These are phyloP conservation scores for Pulicaria dysenterica DNA, from an alignment of 129 eudicot genomes.

Conservation along the genomic window DNA sequence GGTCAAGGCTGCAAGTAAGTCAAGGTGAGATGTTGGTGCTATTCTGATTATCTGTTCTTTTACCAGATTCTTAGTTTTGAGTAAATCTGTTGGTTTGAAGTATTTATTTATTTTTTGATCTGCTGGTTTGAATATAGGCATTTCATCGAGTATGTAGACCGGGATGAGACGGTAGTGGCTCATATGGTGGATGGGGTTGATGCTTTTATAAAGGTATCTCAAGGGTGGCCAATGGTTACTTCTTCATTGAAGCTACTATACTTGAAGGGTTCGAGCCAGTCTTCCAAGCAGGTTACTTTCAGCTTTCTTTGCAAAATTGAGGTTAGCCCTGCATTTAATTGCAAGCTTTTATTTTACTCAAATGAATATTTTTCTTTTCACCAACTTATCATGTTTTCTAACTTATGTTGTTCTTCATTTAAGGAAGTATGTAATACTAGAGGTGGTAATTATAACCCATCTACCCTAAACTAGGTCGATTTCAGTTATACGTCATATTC, in stretches of 20 bases:
- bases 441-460: constrained; percentile 4
- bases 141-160: constrained; percentile 76
- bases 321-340: constrained; percentile 46
- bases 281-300: constrained; percentile 65
- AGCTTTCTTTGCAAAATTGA: constrained; percentile 84
- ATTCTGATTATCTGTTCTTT: constrained; percentile 3
- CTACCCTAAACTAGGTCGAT: constrained; percentile 1
- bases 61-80: neutral
- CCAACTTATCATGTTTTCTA: neutral
- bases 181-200: constrained; percentile 83
- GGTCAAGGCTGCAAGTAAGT: constrained; percentile 70
- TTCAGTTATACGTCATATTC: neutral
- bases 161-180: constrained; percentile 75
- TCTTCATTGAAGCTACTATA: constrained; percentile 57
- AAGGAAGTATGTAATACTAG: neutral
- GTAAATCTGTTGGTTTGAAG: no score
- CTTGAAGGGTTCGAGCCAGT: constrained; percentile 64
- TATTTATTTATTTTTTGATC: neutral
- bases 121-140: constrained; percentile 49
- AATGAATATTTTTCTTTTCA: neutral
- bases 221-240: constrained; percentile 76
- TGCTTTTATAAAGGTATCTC: constrained; percentile 76
- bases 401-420: neutral
- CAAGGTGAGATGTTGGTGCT: constrained; percentile 56
- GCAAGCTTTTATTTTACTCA: neutral